Evolutionary conservation across 2,329 filamentous ascomycete genomes (phyloP), one percentile per base, ranked within the genome.

Genomic region (Leptosphaerulina australis): DNA sequence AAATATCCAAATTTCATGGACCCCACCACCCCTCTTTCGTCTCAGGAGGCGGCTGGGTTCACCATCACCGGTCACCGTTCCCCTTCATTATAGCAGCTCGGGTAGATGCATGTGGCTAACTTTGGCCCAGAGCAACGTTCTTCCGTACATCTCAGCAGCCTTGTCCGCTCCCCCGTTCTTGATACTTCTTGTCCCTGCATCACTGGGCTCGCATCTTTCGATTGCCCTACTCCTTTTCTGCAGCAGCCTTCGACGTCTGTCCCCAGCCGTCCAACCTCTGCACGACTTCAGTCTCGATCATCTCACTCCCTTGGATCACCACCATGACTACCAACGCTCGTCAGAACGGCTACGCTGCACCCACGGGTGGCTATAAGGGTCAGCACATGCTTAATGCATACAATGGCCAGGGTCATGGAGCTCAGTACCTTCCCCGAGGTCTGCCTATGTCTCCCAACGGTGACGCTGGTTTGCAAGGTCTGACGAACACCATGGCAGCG

Each of bases 401-500:
- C 52, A 58, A 56, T 35, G 50, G 54, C 33, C 69, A 71, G 41
- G 64, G 60, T 38, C 65, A 71, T 44, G 66, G 67, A 14, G 63
- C 62, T 33, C 65, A 65, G 41, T 71, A 70, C 62, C 64, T 72
- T 51, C 66, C 66, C 44, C 69, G 70, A 60, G 67, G 69, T 60
- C 62, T 67, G 58, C 67, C 61, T 11, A 61, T 70, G 53, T 66
- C 69, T 47, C 62, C 64, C 22, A 63, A 65, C 40, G 63, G 55
- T 57, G 68, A 70, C 22, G 53, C 56, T 55, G 62, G 58, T 51
- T 56, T 72, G 52, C 63, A 67, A 55, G 60, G 55, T 59, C 64
- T 73, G 53, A 67, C 68, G 31, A 65, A 56, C 59, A 68, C 60
- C 30, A 70, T 73, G 69, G 60, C 61, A 60, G 67, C 65, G 26